Conservation (phyloP, 2,329 filamentous ascomycete species). For the Aschersonia sp. region DNA sequence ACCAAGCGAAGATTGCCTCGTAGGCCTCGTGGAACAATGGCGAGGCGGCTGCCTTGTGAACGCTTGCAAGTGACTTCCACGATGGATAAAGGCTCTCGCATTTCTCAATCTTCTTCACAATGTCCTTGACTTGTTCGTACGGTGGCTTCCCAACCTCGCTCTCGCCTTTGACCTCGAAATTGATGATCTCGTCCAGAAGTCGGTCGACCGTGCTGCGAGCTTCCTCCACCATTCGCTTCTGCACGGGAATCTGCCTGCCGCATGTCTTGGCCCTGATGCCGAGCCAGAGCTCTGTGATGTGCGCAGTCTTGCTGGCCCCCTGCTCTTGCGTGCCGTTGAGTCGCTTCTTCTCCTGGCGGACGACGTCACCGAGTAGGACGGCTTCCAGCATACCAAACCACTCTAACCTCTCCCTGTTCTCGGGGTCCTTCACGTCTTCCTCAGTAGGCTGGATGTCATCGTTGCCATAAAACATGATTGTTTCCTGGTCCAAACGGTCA, state of each 20-base stretch:
- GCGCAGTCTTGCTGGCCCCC: conserved; percentile 44
- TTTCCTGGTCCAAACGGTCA: conserved; percentile 81
- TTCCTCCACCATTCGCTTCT: conserved; percentile 80
- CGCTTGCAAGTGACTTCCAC: conserved; percentile 54
- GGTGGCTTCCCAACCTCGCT: conserved; percentile 82
- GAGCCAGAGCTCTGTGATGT: conserved; percentile 74
- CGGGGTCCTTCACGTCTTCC: conserved; percentile 78
- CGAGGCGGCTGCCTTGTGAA: conserved; percentile 65
- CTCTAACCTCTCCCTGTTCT: conserved; percentile 79
- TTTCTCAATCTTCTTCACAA: conserved; percentile 81
- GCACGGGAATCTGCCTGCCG: conserved; percentile 69
- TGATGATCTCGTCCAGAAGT: conserved; percentile 73
- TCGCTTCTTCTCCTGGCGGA: conserved; percentile 94
- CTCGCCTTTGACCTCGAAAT: conserved; percentile 87
- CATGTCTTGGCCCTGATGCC: conserved; percentile 73
- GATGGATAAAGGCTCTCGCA: conserved; percentile 78
- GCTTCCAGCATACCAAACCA: conserved; percentile 98
- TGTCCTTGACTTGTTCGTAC: conserved; percentile 74
- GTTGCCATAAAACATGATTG: conserved; percentile 81
- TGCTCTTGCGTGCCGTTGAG: conserved; percentile 63
- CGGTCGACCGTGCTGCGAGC: conserved; percentile 58
- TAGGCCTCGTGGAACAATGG: conserved; percentile 67
- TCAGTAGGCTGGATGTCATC: conserved; percentile 78
- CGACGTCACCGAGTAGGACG: conserved; percentile 89
- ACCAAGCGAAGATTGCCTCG: conserved; percentile 84